Evolutionary conservation across 306 rosid genomes (phyloP), one percentile per base, ranked within the genome.

Genomic region (Neltuma alba): DNA sequence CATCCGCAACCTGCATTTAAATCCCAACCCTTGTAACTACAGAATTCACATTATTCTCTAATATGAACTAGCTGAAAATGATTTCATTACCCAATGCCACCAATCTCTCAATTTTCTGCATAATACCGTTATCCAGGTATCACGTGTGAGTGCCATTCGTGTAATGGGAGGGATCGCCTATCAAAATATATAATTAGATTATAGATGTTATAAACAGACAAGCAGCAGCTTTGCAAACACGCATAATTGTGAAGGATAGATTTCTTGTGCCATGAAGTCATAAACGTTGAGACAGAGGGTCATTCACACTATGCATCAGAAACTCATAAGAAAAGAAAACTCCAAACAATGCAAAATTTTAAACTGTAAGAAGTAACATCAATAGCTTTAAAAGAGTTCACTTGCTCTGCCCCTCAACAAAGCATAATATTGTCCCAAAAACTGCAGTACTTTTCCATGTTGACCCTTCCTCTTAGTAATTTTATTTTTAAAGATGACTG

Each of bases 131-230:
- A 94, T 85, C 98, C 97, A 94, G 18, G 98, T 88, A 85, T 87
- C 92, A 82, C 88, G 94, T 74, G 98, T 86, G 68, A 92, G 98
- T 57, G 98, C 97, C 98, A 92, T 90, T 78, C 98, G 88, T 3
- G 98, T 92, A 84, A 94, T 68, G 55, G 98, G 98, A 83, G 98
- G 98, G 79, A 94, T 94, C 4, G 96, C 97, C 98, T 94, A 84
- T 57, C 78, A 82, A 82, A 48, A 77, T 60, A 76, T 70, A 21
- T 30, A 76, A 68, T 45, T 52, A 69, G 42, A 77, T 40, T 70
- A 63, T 44, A 65, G 44, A 73, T 70, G 70, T 71, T 23, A 84
- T 73, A 42, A 80, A 78, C 41, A 76, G 64, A 78, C 54, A 60
- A 83, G 58, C 12, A 64, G 83, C 80, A 57, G 78, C 37, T 44